Conservation (phyloP, 805 yeast species). For the Pichia heedii region DNA sequence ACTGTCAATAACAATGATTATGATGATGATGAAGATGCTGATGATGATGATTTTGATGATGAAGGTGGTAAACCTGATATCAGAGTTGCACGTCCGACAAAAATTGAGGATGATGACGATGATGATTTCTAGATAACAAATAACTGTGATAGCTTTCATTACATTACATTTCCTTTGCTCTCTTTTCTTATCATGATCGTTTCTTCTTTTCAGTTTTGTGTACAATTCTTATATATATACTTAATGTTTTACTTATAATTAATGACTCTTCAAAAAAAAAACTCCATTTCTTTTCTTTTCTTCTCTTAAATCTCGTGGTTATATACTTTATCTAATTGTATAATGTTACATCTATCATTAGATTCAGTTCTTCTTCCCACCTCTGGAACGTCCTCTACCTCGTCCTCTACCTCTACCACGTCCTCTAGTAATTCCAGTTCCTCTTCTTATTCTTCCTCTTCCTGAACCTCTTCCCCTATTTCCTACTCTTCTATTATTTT, state of each 20-base stretch:
- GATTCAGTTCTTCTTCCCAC: background rate
- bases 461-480: too few relatives aligned
- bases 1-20: slow-evolving; percentile 10
- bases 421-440: slow-evolving; percentile 1
- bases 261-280: too few relatives aligned
- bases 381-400: background rate
- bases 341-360: too few relatives aligned
- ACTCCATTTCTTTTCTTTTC: too few relatives aligned
- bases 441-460: background rate
- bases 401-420: slow-evolving; percentile 3
- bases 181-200: background rate
- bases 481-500: background rate
- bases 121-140: slow-evolving; percentile 11
- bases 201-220: too few relatives aligned
- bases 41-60: slow-evolving; percentile 1
- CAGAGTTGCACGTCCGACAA: background rate
- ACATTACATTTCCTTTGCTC: background rate
- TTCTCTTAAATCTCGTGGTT: too few relatives aligned
- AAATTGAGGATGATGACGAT: slow-evolving; percentile 9
- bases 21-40: slow-evolving; percentile 11
- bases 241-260: too few relatives aligned
- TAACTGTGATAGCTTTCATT: background rate
- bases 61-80: background rate
- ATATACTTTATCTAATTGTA: too few relatives aligned
- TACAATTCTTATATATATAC: too few relatives aligned